Conservation (phyloP, 306 rosid genomes). For the Malus orientalis region DNA sequence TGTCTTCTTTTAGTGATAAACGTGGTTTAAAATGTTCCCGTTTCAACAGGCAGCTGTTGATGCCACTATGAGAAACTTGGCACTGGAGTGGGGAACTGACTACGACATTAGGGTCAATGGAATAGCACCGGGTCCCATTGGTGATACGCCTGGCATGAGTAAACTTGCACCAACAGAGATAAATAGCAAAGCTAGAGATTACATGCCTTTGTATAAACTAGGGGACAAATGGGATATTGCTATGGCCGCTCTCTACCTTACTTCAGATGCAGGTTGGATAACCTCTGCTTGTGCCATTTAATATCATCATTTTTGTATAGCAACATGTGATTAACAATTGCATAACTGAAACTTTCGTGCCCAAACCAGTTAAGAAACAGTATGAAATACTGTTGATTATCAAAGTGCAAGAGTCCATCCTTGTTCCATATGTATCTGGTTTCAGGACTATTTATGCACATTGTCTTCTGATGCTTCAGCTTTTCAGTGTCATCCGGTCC, state of each 20-base stretch:
- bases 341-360: neutral
- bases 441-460: neutral
- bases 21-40: neutral
- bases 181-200: slow-evolving; percentile 33
- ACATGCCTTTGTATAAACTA: slow-evolving; percentile 52
- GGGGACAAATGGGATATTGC: slow-evolving; percentile 99
- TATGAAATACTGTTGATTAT: neutral
- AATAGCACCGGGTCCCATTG: slow-evolving; percentile 90
- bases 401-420: neutral
- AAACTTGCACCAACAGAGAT: slow-evolving; percentile 77
- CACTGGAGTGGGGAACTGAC: slow-evolving; percentile 94
- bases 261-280: slow-evolving; percentile 77
- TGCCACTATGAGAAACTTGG: slow-evolving; percentile 88
- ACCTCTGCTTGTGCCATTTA: neutral
- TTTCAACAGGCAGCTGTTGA: slow-evolving; percentile 83
- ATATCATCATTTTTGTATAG: neutral
- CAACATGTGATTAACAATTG: neutral
- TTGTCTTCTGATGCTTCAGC: neutral
- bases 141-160: slow-evolving; percentile 80
- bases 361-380: neutral
- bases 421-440: neutral
- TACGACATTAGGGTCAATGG: slow-evolving; percentile 89
- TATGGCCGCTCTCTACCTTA: slow-evolving; percentile 81
- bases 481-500: neutral
- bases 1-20: neutral